Percentiles rank a stretch among this genome's conserved stretches.
phyloP scores from a whole-genome alignment of 768 basidiomycete species.

The Gautieria morchelliformis region DNA sequence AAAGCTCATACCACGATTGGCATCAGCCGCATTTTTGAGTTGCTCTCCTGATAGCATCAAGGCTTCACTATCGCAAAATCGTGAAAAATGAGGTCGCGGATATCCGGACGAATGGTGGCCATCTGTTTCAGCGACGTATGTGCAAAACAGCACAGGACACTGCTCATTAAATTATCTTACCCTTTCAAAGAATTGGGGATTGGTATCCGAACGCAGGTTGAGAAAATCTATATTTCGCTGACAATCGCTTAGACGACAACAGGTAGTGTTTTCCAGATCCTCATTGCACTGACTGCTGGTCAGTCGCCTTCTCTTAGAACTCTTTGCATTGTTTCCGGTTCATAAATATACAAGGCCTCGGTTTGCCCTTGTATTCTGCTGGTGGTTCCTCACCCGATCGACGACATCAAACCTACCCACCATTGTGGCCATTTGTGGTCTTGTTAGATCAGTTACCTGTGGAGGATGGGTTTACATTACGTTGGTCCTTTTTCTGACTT shows the following conservation, averaged over 20 bases:
- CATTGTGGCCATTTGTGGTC: slow-evolving; percentile 48
- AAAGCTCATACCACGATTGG: slow-evolving; percentile 3
- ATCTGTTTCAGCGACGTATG: slow-evolving; percentile 77
- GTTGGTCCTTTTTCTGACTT: slow-evolving; percentile 15
- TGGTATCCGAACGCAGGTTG: slow-evolving; percentile 68
- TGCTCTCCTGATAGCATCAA: slow-evolving; percentile 3
- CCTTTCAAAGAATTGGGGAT: slow-evolving; percentile 65
- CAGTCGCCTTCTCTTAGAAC: slow-evolving; percentile 10
- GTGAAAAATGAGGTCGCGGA: slow-evolving; percentile 75
- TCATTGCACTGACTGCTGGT: slow-evolving; percentile 81
- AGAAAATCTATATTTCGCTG: background rate
- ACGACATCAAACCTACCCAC: slow-evolving; percentile 33
- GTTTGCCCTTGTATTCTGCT: slow-evolving; percentile 52
- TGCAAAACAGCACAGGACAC: slow-evolving; percentile 5
- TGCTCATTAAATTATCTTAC: background rate
- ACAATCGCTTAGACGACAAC: background rate
- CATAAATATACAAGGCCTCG: slow-evolving; percentile 46
- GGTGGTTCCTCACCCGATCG: slow-evolving; percentile 49
- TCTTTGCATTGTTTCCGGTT: background rate
- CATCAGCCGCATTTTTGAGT: slow-evolving; percentile 3
- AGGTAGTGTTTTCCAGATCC: slow-evolving; percentile 60
- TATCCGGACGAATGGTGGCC: slow-evolving; percentile 90
- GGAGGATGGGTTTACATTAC: slow-evolving; percentile 93
- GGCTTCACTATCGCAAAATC: slow-evolving; percentile 73
- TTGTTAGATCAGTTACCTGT: slow-evolving; percentile 69